Percentiles rank a stretch among this genome's conserved stretches.
These are phyloP conservation scores for Helianthus tuberosus DNA, from an alignment of 129 eudicot species.

Conservation along the genomic window DNA sequence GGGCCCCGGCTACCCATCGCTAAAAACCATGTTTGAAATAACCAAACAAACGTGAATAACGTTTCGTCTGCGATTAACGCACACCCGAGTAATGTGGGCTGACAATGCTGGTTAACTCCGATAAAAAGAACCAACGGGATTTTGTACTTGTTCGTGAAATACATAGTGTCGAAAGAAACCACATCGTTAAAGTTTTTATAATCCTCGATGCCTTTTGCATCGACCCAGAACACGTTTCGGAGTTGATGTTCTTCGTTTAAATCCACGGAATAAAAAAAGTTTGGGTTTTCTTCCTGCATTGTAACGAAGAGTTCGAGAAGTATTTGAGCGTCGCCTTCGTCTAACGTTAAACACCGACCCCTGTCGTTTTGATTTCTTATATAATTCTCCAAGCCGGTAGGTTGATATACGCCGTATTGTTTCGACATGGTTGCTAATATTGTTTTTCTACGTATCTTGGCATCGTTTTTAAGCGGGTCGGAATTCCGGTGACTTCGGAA, in stretches of 20 bases:
- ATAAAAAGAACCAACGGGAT: constrained; percentile 77
- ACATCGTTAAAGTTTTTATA: constrained; percentile 71
- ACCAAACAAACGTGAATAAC: constrained; percentile 67
- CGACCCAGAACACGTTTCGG: constrained; percentile 91
- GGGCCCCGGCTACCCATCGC: constrained; percentile 87
- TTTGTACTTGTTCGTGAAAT: constrained; percentile 62
- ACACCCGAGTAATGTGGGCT: constrained; percentile 86
- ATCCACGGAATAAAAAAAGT: constrained; percentile 77
- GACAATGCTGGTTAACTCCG: constrained; percentile 87
- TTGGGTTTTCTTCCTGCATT: constrained; percentile 90
- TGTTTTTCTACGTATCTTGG: constrained; percentile 61
- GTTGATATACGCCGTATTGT: constrained; percentile 67
- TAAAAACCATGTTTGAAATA: constrained; percentile 79
- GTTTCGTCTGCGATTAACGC: constrained; percentile 93
- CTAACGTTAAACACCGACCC: constrained; percentile 69
- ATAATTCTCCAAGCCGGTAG: constrained; percentile 52
- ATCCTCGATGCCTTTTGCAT: constrained; percentile 81
- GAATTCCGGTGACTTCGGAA: constrained; percentile 78
- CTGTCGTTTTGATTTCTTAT: constrained; percentile 71
- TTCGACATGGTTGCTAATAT: constrained; percentile 49
- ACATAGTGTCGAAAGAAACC: constrained; percentile 78
- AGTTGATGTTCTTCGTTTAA: constrained; percentile 87
- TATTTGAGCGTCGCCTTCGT: constrained; percentile 72
- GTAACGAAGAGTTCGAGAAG: constrained; percentile 72
- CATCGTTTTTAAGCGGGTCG: constrained; percentile 69